A percentile compares a stretch with the other conserved stretches of the same genome.
These are phyloP conservation scores for Pythium graminicola DNA, from an alignment of 352 stramenopile species.

Conservation along the genomic window DNA sequence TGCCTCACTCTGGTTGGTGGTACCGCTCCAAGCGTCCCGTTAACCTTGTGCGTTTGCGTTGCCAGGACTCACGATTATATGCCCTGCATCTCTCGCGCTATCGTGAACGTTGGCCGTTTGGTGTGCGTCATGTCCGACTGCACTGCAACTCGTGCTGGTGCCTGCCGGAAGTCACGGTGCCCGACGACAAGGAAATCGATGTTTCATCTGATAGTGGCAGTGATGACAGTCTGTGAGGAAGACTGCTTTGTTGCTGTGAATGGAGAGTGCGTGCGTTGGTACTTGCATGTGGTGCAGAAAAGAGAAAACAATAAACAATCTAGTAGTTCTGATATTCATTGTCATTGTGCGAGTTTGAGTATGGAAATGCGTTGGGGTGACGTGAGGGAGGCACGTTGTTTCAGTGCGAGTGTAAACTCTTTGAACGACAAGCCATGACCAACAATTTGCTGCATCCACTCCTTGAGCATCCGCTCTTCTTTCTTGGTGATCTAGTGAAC, in stretches of 20 bases:
- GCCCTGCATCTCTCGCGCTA: slow-evolving; percentile 16
- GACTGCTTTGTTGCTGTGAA: not conserved
- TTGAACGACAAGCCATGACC: slow-evolving; percentile 49
- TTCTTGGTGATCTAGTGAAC: slow-evolving; percentile 30
- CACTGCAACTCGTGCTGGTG: slow-evolving; percentile 13
- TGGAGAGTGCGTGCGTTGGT: not conserved
- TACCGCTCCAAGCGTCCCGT: slow-evolving; percentile 15
- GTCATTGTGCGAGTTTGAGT: slow-evolving; percentile 19
- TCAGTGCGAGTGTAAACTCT: slow-evolving; percentile 47
- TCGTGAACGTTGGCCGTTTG: slow-evolving; percentile 18
- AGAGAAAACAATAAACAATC: not conserved
- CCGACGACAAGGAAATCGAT: not conserved
- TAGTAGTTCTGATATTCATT: not conserved
- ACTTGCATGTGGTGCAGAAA: not conserved
- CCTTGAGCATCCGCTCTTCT: slow-evolving; percentile 32
- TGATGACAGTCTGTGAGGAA: not conserved
- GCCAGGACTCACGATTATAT: slow-evolving; percentile 3
- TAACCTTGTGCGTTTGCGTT: slow-evolving; percentile 5
- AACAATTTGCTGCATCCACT: slow-evolving; percentile 47
- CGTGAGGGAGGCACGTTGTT: slow-evolving; percentile 46
- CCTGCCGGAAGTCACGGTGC: not conserved
- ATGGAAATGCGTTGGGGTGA: slow-evolving; percentile 39
- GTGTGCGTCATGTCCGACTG: slow-evolving; percentile 7
- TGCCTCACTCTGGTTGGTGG: slow-evolving; percentile 19
- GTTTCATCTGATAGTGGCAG: not conserved